These are phyloP conservation scores for Citrus inodora DNA, from an alignment of 345 rosid genomes.

Conservation along the genomic window DNA sequence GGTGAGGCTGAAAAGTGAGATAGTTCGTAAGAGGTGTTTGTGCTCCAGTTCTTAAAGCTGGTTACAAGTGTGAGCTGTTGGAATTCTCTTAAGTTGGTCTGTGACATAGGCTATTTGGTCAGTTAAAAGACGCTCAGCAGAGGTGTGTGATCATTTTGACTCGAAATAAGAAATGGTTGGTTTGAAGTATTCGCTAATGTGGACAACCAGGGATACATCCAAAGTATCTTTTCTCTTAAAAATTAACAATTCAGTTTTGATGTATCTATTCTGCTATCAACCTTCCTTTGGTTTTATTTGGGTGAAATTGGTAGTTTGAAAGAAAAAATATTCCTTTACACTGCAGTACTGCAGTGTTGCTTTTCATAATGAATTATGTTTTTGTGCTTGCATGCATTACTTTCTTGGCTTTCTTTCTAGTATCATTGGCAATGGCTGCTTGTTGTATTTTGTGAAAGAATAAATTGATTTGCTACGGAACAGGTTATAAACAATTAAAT, in stretches of 20 bases:
- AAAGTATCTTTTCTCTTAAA: neutral
- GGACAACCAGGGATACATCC: neutral
- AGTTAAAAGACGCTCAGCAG: neutral
- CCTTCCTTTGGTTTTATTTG: neutral
- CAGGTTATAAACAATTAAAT: neutral
- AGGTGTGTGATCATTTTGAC: neutral
- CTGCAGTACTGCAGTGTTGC: neutral
- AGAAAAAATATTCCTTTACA: neutral
- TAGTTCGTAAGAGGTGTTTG: neutral
- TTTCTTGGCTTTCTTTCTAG: constrained; percentile 4
- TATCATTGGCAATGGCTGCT: neutral
- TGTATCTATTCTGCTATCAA: too few relatives aligned
- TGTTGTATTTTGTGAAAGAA: neutral
- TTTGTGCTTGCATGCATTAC: neutral
- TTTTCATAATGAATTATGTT: constrained; percentile 1
- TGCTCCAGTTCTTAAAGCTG: neutral
- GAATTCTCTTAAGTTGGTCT: neutral
- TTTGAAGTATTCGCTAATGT: neutral
- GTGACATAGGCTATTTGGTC: neutral
- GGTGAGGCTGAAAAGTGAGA: neutral
- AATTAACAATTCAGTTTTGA: neutral
- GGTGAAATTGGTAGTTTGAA: neutral
- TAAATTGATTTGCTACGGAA: neutral
- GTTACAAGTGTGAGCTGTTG: neutral
- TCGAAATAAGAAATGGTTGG: neutral